These are phyloP conservation scores for Trichoderma sp. DNA, from an alignment of 2,329 filamentous ascomycete genomes.

Conservation along the genomic window DNA sequence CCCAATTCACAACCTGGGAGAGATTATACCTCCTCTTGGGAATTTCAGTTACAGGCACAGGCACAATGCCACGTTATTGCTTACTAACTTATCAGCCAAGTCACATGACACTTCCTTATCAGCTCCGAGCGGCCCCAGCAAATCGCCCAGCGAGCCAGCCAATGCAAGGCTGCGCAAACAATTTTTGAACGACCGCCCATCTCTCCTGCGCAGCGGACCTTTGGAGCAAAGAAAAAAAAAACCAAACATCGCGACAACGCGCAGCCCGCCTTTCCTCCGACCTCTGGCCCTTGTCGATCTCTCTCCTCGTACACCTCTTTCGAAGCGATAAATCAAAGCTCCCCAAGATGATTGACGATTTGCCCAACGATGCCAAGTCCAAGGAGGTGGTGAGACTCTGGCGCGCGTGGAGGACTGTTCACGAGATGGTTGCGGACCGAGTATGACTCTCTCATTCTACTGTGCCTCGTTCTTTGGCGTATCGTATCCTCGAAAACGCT, in stretches of 20 bases:
- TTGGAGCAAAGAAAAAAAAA: background rate
- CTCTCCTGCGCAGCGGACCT: background rate
- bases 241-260: background rate
- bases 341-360: conserved; percentile 39
- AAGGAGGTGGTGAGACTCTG: conserved; percentile 69
- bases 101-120: conserved; percentile 20
- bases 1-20: background rate
- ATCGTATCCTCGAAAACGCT: background rate
- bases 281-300: background rate
- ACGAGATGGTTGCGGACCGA: conserved; percentile 91
- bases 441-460: conserved; percentile 51
- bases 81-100: background rate
- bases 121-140: background rate
- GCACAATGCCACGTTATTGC: background rate
- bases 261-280: background rate
- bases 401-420: conserved; percentile 89
- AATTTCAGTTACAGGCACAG: background rate
- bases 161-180: conserved; percentile 22
- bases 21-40: no score
- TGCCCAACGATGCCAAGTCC: conserved; percentile 50
- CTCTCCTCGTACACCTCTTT: background rate
- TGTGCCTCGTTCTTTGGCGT: background rate
- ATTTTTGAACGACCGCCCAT: conserved; percentile 20
- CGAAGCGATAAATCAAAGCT: background rate
- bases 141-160: conserved; percentile 7